Conservation (phyloP, 768 basidiomycete species). For the Lactarius hengduanensis region DNA sequence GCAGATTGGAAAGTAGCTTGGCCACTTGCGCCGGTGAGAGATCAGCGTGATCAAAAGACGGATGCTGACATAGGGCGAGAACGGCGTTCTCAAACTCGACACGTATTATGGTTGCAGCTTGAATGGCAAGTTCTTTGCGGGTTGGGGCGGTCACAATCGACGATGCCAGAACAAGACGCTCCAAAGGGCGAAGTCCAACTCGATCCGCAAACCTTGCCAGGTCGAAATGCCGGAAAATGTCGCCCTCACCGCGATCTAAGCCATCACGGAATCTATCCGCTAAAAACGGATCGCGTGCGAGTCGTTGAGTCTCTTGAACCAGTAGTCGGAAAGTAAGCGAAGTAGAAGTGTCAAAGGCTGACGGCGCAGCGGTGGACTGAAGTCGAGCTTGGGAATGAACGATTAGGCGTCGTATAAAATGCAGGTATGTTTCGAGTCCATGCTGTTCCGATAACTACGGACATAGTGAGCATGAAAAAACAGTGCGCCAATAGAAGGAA, state of each 20-base stretch:
- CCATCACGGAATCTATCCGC: slow-evolving; percentile 90
- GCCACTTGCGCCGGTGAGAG: slow-evolving; percentile 70
- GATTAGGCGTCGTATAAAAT: slow-evolving; percentile 96
- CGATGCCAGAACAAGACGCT: slow-evolving; percentile 73
- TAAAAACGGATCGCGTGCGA: slow-evolving; percentile 86
- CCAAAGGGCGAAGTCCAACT: slow-evolving; percentile 74
- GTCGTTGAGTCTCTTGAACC: slow-evolving; percentile 83
- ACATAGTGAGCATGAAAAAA: slow-evolving; percentile 24
- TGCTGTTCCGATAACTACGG: slow-evolving; percentile 91
- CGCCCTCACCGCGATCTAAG: slow-evolving; percentile 84
- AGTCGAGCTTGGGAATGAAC: slow-evolving; percentile 79
- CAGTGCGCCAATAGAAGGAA: slow-evolving; percentile 24
- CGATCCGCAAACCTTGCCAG: slow-evolving; percentile 80
- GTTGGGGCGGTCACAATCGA: slow-evolving; percentile 67
- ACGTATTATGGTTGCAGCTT: slow-evolving; percentile 68
- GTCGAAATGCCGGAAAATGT: slow-evolving; percentile 81
- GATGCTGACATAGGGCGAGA: slow-evolving; percentile 71
- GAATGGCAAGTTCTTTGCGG: slow-evolving; percentile 54
- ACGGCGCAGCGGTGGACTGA: slow-evolving; percentile 53
- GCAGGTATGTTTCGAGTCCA: slow-evolving; percentile 94
- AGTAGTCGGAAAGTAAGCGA: slow-evolving; percentile 81
- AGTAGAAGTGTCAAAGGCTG: slow-evolving; percentile 71
- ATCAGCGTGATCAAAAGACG: slow-evolving; percentile 81
- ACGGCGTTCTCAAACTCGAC: slow-evolving; percentile 78
- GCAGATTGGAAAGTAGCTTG: slow-evolving; percentile 77